phyloP scores from a whole-genome alignment of 1,139 yeast genomes.

The Geotrichum cucujoidarum region DNA sequence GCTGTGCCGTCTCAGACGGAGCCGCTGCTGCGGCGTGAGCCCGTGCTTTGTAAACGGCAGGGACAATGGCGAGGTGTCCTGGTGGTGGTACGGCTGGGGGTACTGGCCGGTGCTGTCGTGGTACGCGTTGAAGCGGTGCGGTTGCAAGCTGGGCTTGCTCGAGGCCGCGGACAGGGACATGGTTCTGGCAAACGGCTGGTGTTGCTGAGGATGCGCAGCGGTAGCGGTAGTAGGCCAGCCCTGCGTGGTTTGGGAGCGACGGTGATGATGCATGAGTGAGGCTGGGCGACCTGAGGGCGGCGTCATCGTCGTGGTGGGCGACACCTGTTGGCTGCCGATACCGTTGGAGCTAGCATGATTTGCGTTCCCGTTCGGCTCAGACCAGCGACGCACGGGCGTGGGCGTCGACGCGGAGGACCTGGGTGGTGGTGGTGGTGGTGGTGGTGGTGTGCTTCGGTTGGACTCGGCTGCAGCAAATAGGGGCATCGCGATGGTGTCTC shows the following conservation, averaged over 20 bases:
- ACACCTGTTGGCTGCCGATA: too few relatives aligned
- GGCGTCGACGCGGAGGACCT: neutral
- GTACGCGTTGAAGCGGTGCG: neutral
- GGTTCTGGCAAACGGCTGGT: conserved; percentile 8
- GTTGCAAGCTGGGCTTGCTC: neutral
- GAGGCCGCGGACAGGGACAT: conserved; percentile 12
- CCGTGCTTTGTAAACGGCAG: conserved; percentile 4
- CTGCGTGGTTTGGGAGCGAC: conserved; percentile 8
- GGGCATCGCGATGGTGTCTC: neutral
- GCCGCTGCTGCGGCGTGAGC: conserved; percentile 17
- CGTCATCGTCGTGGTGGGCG: neutral
- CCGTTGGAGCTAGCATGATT: too few relatives aligned
- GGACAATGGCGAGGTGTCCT: neutral
- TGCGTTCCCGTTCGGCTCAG: neutral
- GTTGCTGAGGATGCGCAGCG: neutral
- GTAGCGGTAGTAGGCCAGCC: conserved; percentile 3
- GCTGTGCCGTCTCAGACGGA: conserved; percentile 13
- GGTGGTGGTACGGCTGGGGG: neutral
- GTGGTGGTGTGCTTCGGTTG: neutral
- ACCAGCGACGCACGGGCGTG: neutral
- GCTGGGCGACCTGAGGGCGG: neutral
- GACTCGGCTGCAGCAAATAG: neutral
- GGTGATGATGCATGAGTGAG: conserved; percentile 8
- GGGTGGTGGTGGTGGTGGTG: neutral
- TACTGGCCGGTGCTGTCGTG: neutral